Evolutionary conservation across 1,284 basidiomycete species (phyloP).

Genomic region (Clitocybe nebularis): DNA sequence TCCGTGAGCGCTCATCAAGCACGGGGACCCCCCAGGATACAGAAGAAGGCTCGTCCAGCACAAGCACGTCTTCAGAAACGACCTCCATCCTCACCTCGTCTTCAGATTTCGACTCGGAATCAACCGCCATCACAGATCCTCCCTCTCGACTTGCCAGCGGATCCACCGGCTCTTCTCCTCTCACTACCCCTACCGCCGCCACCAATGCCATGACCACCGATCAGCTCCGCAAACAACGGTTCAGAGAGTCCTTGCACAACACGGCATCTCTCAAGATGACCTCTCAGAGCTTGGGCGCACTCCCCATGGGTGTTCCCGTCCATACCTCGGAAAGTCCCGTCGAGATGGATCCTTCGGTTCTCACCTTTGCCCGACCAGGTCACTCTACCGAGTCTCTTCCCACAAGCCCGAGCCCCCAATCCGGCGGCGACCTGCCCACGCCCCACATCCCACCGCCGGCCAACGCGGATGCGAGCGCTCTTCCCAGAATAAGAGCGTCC

Average conservation of each 20-base stretch:
- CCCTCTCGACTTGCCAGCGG: constrained; percentile 36
- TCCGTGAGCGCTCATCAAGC: constrained; percentile 31
- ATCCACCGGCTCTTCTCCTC: constrained; percentile 16
- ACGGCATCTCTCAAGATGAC: constrained; percentile 18
- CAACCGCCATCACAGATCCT: constrained; percentile 43
- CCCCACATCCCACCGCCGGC: constrained; percentile 8
- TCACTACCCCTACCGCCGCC: constrained; percentile 17
- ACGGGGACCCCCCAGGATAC: constrained; percentile 20
- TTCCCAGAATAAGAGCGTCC: background rate
- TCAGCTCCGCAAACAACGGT: constrained; percentile 14
- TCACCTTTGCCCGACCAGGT: constrained; percentile 65
- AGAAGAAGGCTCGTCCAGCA: constrained; percentile 22
- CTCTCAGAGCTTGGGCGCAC: constrained; percentile 30
- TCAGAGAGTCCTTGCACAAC: constrained; percentile 14
- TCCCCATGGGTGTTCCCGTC: constrained; percentile 26
- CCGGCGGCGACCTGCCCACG: constrained; percentile 20
- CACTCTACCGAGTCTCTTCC: constrained; percentile 67
- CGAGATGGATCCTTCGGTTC: constrained; percentile 62
- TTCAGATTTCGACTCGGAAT: constrained; percentile 33
- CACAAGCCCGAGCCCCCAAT: constrained; percentile 21
- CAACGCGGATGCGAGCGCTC: background rate
- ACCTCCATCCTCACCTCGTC: constrained; percentile 38
- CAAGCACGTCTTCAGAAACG: constrained; percentile 37
- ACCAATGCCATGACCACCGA: constrained; percentile 15
- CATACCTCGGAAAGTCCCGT: constrained; percentile 29